These are phyloP conservation scores for Phanerodontia chrysosporium DNA, from an alignment of 768 basidiomycete species.

Conservation along the genomic window DNA sequence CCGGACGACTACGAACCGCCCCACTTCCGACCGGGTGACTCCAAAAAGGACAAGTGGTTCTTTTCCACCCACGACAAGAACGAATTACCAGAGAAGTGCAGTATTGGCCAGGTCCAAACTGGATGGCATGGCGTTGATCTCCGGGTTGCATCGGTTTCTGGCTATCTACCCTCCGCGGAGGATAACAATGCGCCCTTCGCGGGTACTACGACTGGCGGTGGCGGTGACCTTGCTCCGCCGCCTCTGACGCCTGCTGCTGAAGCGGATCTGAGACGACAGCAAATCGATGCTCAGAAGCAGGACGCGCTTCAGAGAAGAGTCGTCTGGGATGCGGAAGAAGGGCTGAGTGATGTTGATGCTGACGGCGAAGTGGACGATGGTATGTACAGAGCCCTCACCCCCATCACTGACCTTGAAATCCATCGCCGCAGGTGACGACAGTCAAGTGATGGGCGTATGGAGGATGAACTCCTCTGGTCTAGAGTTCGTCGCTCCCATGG, in stretches of 20 bases:
- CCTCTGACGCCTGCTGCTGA: conserved; percentile 57
- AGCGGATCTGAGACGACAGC: conserved; percentile 44
- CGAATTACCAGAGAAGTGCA: conserved; percentile 73
- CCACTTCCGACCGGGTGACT: conserved; percentile 68
- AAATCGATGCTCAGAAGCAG: conserved; percentile 54
- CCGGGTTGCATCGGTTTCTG: conserved; percentile 68
- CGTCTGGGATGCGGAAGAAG: conserved; percentile 60
- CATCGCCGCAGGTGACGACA: not conserved
- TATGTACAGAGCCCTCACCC: not conserved
- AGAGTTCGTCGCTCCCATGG: conserved; percentile 41
- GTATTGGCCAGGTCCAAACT: conserved; percentile 62
- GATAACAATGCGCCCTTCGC: conserved; percentile 53
- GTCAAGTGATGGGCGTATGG: conserved; percentile 4
- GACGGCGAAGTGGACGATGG: conserved; percentile 52
- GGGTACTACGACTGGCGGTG: conserved; percentile 35
- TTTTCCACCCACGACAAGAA: conserved; percentile 72
- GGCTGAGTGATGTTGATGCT: conserved; percentile 46
- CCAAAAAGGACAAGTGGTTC: conserved; percentile 70
- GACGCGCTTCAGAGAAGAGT: conserved; percentile 62
- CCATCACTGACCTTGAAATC: not conserved
- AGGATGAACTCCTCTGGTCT: not conserved
- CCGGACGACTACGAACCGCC: conserved; percentile 85
- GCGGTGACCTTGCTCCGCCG: conserved; percentile 27
- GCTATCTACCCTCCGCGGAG: conserved; percentile 64
- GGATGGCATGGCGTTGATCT: conserved; percentile 76